Base-by-base conservation (phyloP, 805 yeast genomes). In the Candida lessepsii region DNA sequence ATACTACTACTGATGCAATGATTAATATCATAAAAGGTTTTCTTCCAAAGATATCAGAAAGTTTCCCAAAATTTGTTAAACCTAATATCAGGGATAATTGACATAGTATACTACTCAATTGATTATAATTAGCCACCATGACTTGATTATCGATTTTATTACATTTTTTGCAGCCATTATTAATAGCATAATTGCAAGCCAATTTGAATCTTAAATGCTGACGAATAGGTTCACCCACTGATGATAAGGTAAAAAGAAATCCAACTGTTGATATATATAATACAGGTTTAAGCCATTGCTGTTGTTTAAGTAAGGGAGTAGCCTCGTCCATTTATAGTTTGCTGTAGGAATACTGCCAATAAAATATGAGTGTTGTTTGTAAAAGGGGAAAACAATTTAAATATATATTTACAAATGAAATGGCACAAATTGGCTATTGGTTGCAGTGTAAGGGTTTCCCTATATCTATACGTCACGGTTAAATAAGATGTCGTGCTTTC, bases 1-100 rank as follows among this genome's bases (percentile, higher is more conserved):
- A 62, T 9, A 60, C 8, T n/a, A 57, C 40, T 29, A 56, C 42
- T 20, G 42, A 36, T 6, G 42, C 35, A 13, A 58, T 39, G 21
- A 56, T 47, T 10, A 53, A 41, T 8, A 48, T 39, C 20, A 67
- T 43, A 47, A 56, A 56, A 41, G 50, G 41, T 51, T 59, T 53
- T 45, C 70, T 54, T 34, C 80, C 56, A 52, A 57, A 46, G 52
- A 61, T 56, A 46, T 68, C 71, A 1, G 70, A 48, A 35, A 54
- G 40, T 54, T 73, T 45, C 27, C 66, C 58, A 54, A 61, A 58
- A 48, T 79, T 80, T 1, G 84, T 82, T 37, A 80, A 61, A 10
- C 80, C 75, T 2, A 80, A 39, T 14, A 79, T 65, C 77, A 66
- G 23, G 68, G 76, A 53, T 0, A 73, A 32, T 0, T 80, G 80